Evolutionary conservation across 371 early-diverging fungal species (phyloP), one percentile per base, ranked within the genome.

Genomic region (Mucor circinelloides): DNA sequence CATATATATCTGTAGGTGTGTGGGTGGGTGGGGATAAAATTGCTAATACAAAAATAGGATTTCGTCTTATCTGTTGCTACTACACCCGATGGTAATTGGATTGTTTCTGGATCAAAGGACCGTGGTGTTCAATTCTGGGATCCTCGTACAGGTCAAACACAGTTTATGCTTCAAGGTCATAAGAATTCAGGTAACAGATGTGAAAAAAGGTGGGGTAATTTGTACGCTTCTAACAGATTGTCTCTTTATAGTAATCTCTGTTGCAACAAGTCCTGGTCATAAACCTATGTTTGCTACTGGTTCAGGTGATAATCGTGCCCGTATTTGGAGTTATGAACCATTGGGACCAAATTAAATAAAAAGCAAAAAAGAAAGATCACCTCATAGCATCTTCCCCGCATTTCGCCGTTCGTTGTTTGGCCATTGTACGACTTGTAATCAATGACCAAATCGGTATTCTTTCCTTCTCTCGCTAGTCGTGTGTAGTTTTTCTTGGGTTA

Each of bases 51-150:
- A 25, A 48, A 25, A n/a, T 52, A 91, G 85, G 99, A 99, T 82
- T 98, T 96, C 89, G 98, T 99, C 7, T 85, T 98, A 21, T 94
- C 95, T 0, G 97, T 99, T 23, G 99, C 96, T 0, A 95, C 92
- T 58, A 93, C 96, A 40, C 93, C 95, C 12, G 89, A 93, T 73
- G 95, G 93, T 57, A 93, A 93, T 73, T 97, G 96, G 96, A 90
- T 97, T 31, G 93, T 97, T 6, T 92, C 94, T 56, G 98, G 96
- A 13, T 92, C 93, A 71, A 98, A 98, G 76, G 99, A 98, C 77
- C 91, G 98, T 56, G 89, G 91, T 28, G 97, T 97, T 52, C 93
- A 94, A 60, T 95, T 98, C 78, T 98, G 97, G 98, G 97, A 97
- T 81, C 94, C 93, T 27, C 83, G 82, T 44, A 88, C 88, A 4